A percentile compares a stretch with the other conserved stretches of the same genome.
Conservation (phyloP, 495 filamentous ascomycete genomes). For the Podospora didyma region DNA sequence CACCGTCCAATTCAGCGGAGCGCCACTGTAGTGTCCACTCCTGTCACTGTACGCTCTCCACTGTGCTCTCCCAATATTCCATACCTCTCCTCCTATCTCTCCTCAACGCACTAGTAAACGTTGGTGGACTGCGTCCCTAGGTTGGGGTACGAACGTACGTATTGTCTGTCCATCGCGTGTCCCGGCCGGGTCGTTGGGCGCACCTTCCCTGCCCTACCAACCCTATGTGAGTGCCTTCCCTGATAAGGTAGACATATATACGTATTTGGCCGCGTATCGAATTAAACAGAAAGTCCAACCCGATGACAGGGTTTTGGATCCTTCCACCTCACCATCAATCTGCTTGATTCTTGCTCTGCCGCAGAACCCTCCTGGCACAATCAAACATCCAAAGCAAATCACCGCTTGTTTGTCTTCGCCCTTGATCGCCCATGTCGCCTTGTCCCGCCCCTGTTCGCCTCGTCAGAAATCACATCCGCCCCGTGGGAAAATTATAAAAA, state of each 20-base stretch:
- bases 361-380: not conserved
- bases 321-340: constrained; percentile 8
- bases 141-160: too few relatives aligned
- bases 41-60: too few relatives aligned
- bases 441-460: not conserved
- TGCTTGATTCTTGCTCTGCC: constrained; percentile 9
- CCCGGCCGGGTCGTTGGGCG: not conserved
- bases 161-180: too few relatives aligned
- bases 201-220: not conserved
- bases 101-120: too few relatives aligned
- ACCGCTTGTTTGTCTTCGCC: not conserved
- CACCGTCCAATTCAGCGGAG: too few relatives aligned
- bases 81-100: too few relatives aligned
- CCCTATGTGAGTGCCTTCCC: not conserved
- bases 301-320: constrained; percentile 5
- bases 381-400: not conserved
- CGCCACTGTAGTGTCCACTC: too few relatives aligned
- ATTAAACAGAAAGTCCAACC: constrained; percentile 17
- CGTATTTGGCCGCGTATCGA: constrained; percentile 9
- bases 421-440: not conserved
- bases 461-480: too few relatives aligned
- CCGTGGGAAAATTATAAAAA: too few relatives aligned
- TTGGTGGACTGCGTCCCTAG: too few relatives aligned
- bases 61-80: too few relatives aligned
- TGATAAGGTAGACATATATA: not conserved